Base-by-base conservation (phyloP, 768 basidiomycete genomes). In the Lactarius psammicola region DNA sequence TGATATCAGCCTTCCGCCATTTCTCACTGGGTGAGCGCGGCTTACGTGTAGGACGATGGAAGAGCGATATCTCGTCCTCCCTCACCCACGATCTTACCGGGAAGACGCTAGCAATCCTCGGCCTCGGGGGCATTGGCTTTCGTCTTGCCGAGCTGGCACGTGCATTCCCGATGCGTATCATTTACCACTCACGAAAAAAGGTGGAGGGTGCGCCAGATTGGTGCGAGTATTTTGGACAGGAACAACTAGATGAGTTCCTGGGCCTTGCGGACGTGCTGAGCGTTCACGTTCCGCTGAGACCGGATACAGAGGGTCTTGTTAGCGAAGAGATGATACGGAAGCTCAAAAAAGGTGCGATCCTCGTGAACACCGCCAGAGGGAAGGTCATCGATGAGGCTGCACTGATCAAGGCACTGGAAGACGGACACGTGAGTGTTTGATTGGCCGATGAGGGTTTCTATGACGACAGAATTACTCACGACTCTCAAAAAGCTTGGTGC, bases 311-410 rank as follows among this genome's bases (percentile, higher is more conserved):
- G 42, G 86, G 87, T 1, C 75, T 90, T 10, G 87, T 95, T 1
- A 86, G 86, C 13, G 89, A 91, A 75, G 84, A 82, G 70, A 85
- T 86, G 81, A 92, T 96, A 63, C 79, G 88, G 57, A 79, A 81
- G 70, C 79, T 96, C 80, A 95, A 90, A 78, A 85, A 82, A 53
- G 90, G 90, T 5, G 82, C 86, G 2, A 82, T 93, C 60, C 83
- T 95, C 71, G 83, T 95, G 67, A 95, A 95, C 75, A 95, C 93
- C 2, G 92, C 94, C 26, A 79, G 95, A n/a, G 95, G 95, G 13
- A 95, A 90, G 72, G 86, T 96, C 30, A 82, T 97, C 38, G 91
- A 96, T 68, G 93, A 96, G 76, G 85, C 84, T 7, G 95, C 92
- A 4, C 80, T 98, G 79, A 90, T 96, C 67, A 82, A 82, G 33